phyloP scores from a whole-genome alignment of 2,329 filamentous ascomycete genomes.

The Cordyceps militaris region DNA sequence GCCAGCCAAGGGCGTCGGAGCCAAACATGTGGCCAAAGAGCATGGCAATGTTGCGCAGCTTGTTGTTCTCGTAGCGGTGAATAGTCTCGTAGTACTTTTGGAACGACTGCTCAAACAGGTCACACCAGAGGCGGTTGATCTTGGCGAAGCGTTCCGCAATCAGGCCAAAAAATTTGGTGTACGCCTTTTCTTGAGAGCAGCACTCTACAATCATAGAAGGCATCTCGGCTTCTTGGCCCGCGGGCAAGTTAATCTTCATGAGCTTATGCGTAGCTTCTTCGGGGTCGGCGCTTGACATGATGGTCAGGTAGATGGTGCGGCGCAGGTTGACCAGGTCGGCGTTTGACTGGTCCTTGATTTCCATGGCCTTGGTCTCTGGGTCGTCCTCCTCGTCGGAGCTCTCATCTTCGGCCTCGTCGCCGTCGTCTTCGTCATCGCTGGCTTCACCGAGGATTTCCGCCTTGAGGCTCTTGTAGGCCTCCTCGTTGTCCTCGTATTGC shows the following conservation, averaged over 20 bases:
- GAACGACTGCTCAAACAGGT: constrained; percentile 86
- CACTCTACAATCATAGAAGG: constrained; percentile 97
- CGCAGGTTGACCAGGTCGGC: constrained; percentile 90
- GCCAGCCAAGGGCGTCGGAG: constrained; percentile 86
- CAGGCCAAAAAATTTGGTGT: constrained; percentile 93
- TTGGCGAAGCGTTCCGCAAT: constrained; percentile 94
- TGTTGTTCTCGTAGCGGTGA: constrained; percentile 93
- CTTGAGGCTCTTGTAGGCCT: constrained; percentile 81
- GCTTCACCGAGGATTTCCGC: constrained; percentile 90
- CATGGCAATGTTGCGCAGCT: constrained; percentile 86
- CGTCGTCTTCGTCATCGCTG: constrained; percentile 75
- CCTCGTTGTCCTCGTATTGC: constrained; percentile 86
- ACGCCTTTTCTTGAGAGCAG: constrained; percentile 92
- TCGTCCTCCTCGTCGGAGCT: constrained; percentile 65
- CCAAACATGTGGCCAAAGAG: constrained; percentile 91
- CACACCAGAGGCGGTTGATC: constrained; percentile 89
- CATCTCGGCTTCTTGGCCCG: constrained; percentile 80
- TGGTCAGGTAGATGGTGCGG: constrained; percentile 91
- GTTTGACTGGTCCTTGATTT: constrained; percentile 97
- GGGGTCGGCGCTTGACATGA: constrained; percentile 92
- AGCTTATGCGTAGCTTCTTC: constrained; percentile 97
- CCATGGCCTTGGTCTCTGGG: constrained; percentile 72
- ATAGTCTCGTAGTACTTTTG: constrained; percentile 95
- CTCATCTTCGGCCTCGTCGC: constrained; percentile 58
- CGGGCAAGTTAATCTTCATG: constrained; percentile 84